A percentile compares a stretch with the other conserved stretches of the same genome.
phyloP scores from a whole-genome alignment of 495 filamentous ascomycete genomes.

The Annulohypoxylon moriforme region DNA sequence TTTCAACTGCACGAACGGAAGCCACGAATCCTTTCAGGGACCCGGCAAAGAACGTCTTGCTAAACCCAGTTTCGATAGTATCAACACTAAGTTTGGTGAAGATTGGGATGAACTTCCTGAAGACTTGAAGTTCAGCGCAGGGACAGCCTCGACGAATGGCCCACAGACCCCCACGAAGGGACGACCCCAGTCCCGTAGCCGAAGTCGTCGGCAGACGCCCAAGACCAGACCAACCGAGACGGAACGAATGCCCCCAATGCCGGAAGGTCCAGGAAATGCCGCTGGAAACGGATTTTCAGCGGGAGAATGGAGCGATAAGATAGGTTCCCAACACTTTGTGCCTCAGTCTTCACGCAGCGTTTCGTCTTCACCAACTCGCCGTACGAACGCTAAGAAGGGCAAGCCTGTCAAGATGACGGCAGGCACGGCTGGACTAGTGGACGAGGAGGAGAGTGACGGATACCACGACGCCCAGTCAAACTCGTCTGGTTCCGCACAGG shows the following conservation, averaged over 20 bases:
- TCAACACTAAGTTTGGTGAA: conserved; percentile 73
- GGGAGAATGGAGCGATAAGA: conserved; percentile 73
- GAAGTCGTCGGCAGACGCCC: conserved; percentile 48
- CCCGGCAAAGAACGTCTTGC: conserved; percentile 52
- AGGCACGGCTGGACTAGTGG: conserved; percentile 59
- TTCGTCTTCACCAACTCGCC: conserved; percentile 55
- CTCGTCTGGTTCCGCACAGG: conserved; percentile 20
- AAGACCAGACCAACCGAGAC: conserved; percentile 17
- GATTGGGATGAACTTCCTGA: conserved; percentile 45
- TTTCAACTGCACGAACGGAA: conserved; percentile 59
- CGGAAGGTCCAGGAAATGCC: conserved; percentile 18
- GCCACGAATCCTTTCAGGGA: conserved; percentile 41
- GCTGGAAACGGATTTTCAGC: conserved; percentile 65
- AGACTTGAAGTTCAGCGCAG: conserved; percentile 60
- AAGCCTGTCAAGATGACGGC: conserved; percentile 58
- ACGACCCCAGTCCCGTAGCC: conserved; percentile 50
- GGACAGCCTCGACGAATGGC: conserved; percentile 46
- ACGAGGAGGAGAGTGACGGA: conserved; percentile 55
- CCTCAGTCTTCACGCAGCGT: conserved; percentile 50
- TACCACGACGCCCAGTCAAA: conserved; percentile 25
- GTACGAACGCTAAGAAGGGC: conserved; percentile 50
- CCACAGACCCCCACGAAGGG: conserved; percentile 47
- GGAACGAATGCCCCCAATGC: conserved; percentile 22
- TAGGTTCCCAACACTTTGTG: conserved; percentile 70
- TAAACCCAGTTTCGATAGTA: conserved; percentile 75